These are phyloP conservation scores for Lepidium sativum DNA, from an alignment of 345 rosid species.

Conservation along the genomic window DNA sequence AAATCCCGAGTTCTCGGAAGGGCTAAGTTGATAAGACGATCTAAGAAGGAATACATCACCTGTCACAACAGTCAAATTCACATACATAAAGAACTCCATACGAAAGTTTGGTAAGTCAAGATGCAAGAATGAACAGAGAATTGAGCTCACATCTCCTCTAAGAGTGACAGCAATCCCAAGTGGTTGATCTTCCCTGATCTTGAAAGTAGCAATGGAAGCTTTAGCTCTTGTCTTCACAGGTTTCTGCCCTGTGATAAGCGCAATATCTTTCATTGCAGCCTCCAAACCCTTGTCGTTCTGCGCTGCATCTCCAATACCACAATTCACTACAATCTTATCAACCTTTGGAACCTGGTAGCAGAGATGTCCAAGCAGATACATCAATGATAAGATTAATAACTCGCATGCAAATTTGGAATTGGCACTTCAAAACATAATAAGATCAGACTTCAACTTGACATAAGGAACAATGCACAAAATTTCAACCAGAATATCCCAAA, in stretches of 20 bases:
- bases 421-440: not conserved
- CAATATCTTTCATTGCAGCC: slow-evolving; percentile 72
- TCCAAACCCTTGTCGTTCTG: slow-evolving; percentile 90
- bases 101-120: not conserved
- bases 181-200: slow-evolving; percentile 87
- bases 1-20: slow-evolving; percentile 94
- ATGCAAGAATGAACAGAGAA: not conserved
- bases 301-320: slow-evolving; percentile 95
- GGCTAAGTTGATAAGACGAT: slow-evolving; percentile 84
- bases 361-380: not conserved
- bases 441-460: not conserved
- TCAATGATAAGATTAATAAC: not conserved
- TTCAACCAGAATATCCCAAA: not conserved
- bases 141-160: slow-evolving; percentile 65
- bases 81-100: not conserved
- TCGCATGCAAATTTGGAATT: not conserved
- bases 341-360: slow-evolving; percentile 63
- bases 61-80: slow-evolving; percentile 25
- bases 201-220: slow-evolving; percentile 75
- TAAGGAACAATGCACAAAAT: not conserved
- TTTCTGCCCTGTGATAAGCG: slow-evolving; percentile 77
- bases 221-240: slow-evolving; percentile 78
- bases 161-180: slow-evolving; percentile 89
- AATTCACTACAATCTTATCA: slow-evolving; percentile 79
- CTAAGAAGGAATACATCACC: slow-evolving; percentile 88